Evolutionary conservation across 2,329 filamentous ascomycete genomes (phyloP), one percentile per base, ranked within the genome.

Genomic region (Phaeosphaeriaceae sp.): DNA sequence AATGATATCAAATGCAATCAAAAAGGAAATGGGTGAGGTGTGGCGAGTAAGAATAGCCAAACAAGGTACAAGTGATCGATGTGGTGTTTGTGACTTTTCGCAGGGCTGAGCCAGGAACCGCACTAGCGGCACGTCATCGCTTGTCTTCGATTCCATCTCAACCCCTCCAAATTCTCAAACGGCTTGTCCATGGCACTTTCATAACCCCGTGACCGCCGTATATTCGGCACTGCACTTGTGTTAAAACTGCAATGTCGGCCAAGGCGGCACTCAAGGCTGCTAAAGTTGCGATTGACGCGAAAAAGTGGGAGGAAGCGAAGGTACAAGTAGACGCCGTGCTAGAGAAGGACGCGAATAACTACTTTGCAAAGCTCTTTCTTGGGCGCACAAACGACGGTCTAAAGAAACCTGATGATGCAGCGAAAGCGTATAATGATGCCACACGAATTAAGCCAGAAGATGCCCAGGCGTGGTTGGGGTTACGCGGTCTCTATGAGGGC

Each of bases 331-430:
- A 85, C 52, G 81, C 83, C 21, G 79, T 95, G 30, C 76, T 96
- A 39, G 79, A 86, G 44, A 83, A 83, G 56, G 92, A 97, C 54
- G 76, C 87, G 2, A 83, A 87, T 55, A 95, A 88, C 71, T 94
- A 96, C 74, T 90, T 93, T 72, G 92, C 86, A 83, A 84, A 90
- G 58, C 82, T 97, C n/a, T 95, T 97, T 68, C 79, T 96, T 15
- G 94, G 90, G 2, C 90, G 95, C 70, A 89, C 90, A 2, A 79
- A 88, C 37, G 91, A 96, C 72, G 94, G 92, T 70, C 83, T 88
- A 54, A 84, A 85, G 52, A 83, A 86, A 52, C 75, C 82, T 6
- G 85, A 88, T 6, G 87, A 90, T 33, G 87, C 94, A 0, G 92
- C 94, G 61, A 83, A 81, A 28, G 84, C 87, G 1, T 97, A 97